Evolutionary conservation across 495 filamentous ascomycete genomes (phyloP).

Genomic region (Penicillium atrosanguineum): DNA sequence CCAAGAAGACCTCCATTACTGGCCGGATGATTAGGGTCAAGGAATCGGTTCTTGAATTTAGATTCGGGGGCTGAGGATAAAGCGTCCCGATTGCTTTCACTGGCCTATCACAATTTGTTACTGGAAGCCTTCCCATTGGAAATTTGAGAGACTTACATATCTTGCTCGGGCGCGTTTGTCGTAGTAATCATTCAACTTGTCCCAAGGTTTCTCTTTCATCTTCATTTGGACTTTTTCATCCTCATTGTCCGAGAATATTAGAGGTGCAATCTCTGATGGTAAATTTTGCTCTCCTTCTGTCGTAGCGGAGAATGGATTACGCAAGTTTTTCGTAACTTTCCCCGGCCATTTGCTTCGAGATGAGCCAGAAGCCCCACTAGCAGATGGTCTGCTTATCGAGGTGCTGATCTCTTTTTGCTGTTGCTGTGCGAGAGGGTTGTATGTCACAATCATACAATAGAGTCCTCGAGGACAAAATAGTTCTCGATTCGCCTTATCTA

Average conservation of each 20-base stretch:
- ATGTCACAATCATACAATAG: conserved; percentile 25
- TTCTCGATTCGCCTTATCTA: conserved; percentile 21
- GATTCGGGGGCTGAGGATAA: conserved; percentile 1
- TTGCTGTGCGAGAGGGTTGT: conserved; percentile 18
- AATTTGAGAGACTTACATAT: conserved; percentile 1
- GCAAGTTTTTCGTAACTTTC: background rate
- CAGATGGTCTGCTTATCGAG: background rate
- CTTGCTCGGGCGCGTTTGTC: conserved; percentile 4
- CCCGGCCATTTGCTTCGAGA: background rate
- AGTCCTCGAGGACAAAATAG: conserved; percentile 26
- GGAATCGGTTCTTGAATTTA: conserved; percentile 40
- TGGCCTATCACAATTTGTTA: background rate
- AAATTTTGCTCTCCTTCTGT: conserved; percentile 5
- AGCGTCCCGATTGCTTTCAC: conserved; percentile 1
- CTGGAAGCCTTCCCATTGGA: background rate
- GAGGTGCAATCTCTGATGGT: conserved; percentile 1
- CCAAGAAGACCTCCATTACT: conserved; percentile 37
- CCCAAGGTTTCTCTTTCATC: conserved; percentile 2
- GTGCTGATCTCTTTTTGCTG: conserved; percentile 1
- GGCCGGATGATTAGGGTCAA: conserved; percentile 48
- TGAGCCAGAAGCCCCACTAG: no score
- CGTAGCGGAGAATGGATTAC: background rate
- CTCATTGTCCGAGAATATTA: background rate
- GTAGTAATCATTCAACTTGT: conserved; percentile 4
- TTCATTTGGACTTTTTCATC: background rate